phyloP scores from a whole-genome alignment of 306 rosid genomes.

The Echinosophora koreensis region DNA sequence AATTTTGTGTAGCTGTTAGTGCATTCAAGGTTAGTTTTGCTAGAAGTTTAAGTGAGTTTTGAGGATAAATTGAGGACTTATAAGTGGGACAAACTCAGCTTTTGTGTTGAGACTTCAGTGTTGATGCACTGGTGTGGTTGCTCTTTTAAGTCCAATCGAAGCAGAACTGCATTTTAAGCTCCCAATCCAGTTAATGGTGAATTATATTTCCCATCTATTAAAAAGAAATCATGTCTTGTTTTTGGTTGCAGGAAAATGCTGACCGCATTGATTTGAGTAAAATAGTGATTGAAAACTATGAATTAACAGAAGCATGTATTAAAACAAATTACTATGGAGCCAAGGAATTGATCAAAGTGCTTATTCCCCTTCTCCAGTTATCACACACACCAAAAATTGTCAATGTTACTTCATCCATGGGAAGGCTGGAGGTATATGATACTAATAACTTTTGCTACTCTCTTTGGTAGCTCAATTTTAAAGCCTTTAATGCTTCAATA shows the following conservation, averaged over 20 bases:
- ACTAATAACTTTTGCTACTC: neutral
- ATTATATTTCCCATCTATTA: too few relatives aligned
- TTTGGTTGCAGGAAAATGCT: slow-evolving; percentile 41
- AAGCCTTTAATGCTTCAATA: too few relatives aligned
- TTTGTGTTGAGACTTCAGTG: too few relatives aligned
- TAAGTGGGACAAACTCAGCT: too few relatives aligned
- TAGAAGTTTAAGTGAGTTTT: too few relatives aligned
- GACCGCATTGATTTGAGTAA: slow-evolving; percentile 41
- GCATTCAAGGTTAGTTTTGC: neutral
- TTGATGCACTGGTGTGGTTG: too few relatives aligned
- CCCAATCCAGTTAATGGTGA: too few relatives aligned
- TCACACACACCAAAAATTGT: slow-evolving; percentile 70
- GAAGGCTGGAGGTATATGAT: slow-evolving; percentile 51
- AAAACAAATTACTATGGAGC: slow-evolving; percentile 66
- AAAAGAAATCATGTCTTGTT: neutral
- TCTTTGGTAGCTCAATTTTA: too few relatives aligned
- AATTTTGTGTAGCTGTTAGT: neutral
- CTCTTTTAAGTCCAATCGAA: too few relatives aligned
- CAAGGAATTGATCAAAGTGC: slow-evolving; percentile 52
- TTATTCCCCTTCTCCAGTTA: slow-evolving; percentile 63
- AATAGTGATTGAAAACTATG: slow-evolving; percentile 38
- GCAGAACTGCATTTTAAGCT: too few relatives aligned
- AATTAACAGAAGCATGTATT: slow-evolving; percentile 50
- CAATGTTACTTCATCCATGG: slow-evolving; percentile 55
- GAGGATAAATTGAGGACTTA: too few relatives aligned